Evolutionary conservation across 2,329 filamentous ascomycete genomes (phyloP), one percentile per base, ranked within the genome.

Genomic region (Cytospora paraplurivora): DNA sequence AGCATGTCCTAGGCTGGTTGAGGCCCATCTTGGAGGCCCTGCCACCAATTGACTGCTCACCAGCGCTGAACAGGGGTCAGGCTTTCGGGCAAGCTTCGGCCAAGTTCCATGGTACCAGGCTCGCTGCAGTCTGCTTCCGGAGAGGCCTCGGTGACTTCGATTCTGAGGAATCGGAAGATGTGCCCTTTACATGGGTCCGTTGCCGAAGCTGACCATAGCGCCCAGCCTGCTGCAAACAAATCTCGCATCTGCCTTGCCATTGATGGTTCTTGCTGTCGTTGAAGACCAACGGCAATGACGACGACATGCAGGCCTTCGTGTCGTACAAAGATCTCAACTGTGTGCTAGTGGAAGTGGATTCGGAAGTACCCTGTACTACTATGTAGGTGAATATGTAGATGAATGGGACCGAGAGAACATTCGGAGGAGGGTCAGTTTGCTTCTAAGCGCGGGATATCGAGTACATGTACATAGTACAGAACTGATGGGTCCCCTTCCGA

Each of bases 341-440:
- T 37, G 64, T 66, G 62, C 64, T 61, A 64, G 50, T 41, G 57
- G 44, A 55, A 66, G 64, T 66, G 64, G 64, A 57, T 66, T 63
- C 64, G 44, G n/a, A 34, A 38, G 33, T 47, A 61, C 62, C 63
- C 41, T 44, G 17, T 37, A 37, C 12, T 37, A 37, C 35, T 37
- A 37, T 13, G 12, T 37, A 37, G 8, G 35, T 37, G 12, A 10
- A 6, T 37, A 37, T 13, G 17, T 44, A 44, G 41, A 44, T 19
- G 8, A 44, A 44, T 5, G 41, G 41, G 41, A 56, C 63, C 50
- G 59, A 57, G 59, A 65, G 60, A 63, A 63, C 37, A 41, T 56
- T 63, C 61, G 49, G 60, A 65, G 59, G 63, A 61, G 60, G 63
- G 49, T 55, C 17, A 41, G 38, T 35, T 49, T 19, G 49, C 59